Evolutionary conservation across 768 basidiomycete species (phyloP).

Genomic region (Trametes coccinea): DNA sequence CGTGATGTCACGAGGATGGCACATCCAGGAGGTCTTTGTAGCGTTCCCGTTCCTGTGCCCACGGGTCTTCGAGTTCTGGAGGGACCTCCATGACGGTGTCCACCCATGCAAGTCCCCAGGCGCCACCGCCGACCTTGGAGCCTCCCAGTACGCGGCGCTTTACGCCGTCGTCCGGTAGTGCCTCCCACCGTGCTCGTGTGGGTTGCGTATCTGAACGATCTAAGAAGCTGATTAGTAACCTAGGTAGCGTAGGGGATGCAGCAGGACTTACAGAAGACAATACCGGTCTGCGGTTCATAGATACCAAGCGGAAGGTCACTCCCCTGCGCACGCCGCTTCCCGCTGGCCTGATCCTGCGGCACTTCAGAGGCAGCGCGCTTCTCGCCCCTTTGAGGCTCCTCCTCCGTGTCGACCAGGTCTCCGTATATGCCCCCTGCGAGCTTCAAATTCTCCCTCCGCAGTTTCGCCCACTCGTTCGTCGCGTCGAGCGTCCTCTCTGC

Average conservation of each 20-base stretch:
- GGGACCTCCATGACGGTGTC: slow-evolving; percentile 46
- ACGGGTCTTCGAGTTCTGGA: not conserved
- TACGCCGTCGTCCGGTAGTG: slow-evolving; percentile 45
- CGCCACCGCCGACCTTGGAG: slow-evolving; percentile 72
- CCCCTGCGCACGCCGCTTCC: slow-evolving; percentile 23
- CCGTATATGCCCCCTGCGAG: slow-evolving; percentile 51
- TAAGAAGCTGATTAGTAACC: slow-evolving; percentile 30
- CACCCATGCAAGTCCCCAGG: slow-evolving; percentile 81
- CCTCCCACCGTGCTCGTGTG: slow-evolving; percentile 60
- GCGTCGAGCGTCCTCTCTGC: slow-evolving; percentile 65
- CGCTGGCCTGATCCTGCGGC: slow-evolving; percentile 34
- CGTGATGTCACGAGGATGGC: not conserved
- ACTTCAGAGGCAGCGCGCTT: slow-evolving; percentile 21
- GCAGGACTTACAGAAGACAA: slow-evolving; percentile 60
- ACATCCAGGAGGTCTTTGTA: slow-evolving; percentile 13
- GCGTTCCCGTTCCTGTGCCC: slow-evolving; percentile 10
- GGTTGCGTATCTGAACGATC: slow-evolving; percentile 83
- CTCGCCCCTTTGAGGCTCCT: slow-evolving; percentile 1
- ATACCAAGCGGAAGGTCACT: slow-evolving; percentile 56
- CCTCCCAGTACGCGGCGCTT: slow-evolving; percentile 61
- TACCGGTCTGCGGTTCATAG: slow-evolving; percentile 81
- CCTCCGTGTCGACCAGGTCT: slow-evolving; percentile 14
- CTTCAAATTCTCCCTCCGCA: slow-evolving; percentile 54
- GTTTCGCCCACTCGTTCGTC: slow-evolving; percentile 62
- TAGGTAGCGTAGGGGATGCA: not conserved